Base-by-base conservation (phyloP, 805 yeast genomes). In the Wickerhamomyces hampshirensis region DNA sequence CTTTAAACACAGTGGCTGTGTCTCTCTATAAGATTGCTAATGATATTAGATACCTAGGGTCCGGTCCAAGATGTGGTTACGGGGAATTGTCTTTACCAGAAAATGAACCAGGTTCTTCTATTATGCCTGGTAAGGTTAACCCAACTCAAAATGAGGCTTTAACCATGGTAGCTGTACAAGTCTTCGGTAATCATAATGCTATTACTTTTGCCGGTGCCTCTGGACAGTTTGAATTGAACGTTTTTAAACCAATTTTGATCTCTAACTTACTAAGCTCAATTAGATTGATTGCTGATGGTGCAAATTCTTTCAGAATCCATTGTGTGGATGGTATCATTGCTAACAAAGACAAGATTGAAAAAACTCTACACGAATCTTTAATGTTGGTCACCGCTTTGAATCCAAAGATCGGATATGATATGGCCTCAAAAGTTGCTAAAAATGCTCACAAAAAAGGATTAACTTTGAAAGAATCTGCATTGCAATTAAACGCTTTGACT, bases 71-170 rank as follows among this genome's bases (percentile, higher is more conserved):
- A 71, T 93, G 98, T 69, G 98, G 98, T 46, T 93, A 93, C 68
- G 97, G 97, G 39, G 98, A 93, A 69, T 77, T 93, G 51, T 60
- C 87, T 18, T 72, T 93, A 53, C 98, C 98, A 46, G 98, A 91
- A 71, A 93, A 93, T 66, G 98, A 93, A 71, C 98, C 98, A 39
- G 98, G 98, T 59, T 87, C 97, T 42, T 88, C 97, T 19, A 93
- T 93, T 66, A 93, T 93, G 98, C 98, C 98, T 35, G 98, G 98
- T 62, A 93, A 93, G 71, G 97, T 93, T 46, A 93, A 93, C 76
- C 98, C 98, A 49, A 93, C 98, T 39, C 98, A 93, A 73, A 89
- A 89, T 65, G 98, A 93, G 75, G 98, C 98, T 37, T 70, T 93
- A 62, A 93, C 98, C 47, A 94, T 93, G 95, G 96, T 91, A 44